Evolutionary conservation across 2,329 filamentous ascomycete species (phyloP).

Genomic region (Nigrospora sphaerica): DNA sequence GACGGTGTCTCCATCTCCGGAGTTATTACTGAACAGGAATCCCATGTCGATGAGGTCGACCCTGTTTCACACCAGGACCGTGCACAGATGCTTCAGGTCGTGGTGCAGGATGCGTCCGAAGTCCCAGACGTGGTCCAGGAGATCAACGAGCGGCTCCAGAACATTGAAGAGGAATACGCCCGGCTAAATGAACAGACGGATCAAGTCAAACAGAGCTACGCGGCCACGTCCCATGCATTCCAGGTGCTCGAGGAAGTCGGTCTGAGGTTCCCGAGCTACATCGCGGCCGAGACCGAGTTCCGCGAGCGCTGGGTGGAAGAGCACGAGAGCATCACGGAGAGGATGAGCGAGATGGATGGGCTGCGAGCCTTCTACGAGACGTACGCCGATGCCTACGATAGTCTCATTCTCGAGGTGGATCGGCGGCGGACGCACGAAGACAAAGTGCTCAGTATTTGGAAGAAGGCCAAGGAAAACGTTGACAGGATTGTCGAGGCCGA

Average conservation of each 20-base stretch:
- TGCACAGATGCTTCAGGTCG: constrained; percentile 73
- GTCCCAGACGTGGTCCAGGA: constrained; percentile 61
- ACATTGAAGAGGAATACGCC: constrained; percentile 68
- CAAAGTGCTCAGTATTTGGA: constrained; percentile 66
- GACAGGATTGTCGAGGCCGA: constrained; percentile 71
- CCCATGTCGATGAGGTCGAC: constrained; percentile 46
- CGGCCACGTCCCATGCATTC: constrained; percentile 56
- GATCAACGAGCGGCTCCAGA: constrained; percentile 66
- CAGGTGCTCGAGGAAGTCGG: constrained; percentile 61
- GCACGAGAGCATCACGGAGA: constrained; percentile 58
- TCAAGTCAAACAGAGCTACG: constrained; percentile 46
- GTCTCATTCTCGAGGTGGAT: constrained; percentile 75
- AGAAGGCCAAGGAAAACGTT: constrained; percentile 70
- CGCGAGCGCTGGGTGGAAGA: constrained; percentile 66
- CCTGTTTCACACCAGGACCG: constrained; percentile 71
- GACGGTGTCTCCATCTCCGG: constrained; percentile 58
- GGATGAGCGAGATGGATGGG: constrained; percentile 68
- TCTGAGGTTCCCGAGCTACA: constrained; percentile 55
- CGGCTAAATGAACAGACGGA: constrained; percentile 58
- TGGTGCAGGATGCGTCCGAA: constrained; percentile 63
- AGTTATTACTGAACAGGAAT: constrained; percentile 53
- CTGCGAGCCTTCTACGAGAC: constrained; percentile 80
- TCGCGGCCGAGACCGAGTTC: constrained; percentile 59
- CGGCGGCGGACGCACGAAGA: constrained; percentile 67
- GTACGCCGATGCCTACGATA: constrained; percentile 78